Evolutionary conservation across 2,329 filamentous ascomycete genomes (phyloP).

Genomic region (Pezicula radicicola): DNA sequence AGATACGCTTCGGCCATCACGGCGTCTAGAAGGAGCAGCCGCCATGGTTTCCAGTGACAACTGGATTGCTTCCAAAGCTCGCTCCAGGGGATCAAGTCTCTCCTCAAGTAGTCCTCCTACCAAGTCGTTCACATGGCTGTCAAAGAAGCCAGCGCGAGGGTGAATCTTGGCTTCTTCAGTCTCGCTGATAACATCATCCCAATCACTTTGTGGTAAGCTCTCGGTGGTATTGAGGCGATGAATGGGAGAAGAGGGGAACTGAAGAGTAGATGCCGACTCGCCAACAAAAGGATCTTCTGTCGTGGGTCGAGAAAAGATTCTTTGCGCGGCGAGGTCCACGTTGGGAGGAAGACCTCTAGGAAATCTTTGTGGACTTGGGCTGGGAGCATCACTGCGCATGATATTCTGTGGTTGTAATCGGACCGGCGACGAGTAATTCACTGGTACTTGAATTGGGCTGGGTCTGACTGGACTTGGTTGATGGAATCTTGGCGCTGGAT

Average conservation of each 20-base stretch:
- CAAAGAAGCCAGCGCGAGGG: slow-evolving; percentile 82
- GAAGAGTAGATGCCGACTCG: slow-evolving; percentile 34
- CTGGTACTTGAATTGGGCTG: slow-evolving; percentile 32
- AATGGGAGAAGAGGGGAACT: slow-evolving; percentile 53
- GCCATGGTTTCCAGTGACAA: slow-evolving; percentile 60
- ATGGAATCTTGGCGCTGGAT: slow-evolving; percentile 40
- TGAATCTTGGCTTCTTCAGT: slow-evolving; percentile 82
- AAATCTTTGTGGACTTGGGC: slow-evolving; percentile 64
- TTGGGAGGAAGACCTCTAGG: slow-evolving; percentile 24
- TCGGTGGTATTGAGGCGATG: slow-evolving; percentile 61
- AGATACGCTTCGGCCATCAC: slow-evolving; percentile 63
- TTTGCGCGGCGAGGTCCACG: slow-evolving; percentile 40
- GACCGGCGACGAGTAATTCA: slow-evolving; percentile 47
- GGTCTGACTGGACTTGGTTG: slow-evolving; percentile 39
- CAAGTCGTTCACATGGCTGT: slow-evolving; percentile 82
- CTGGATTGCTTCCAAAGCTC: slow-evolving; percentile 73
- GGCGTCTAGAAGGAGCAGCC: slow-evolving; percentile 51
- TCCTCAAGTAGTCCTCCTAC: slow-evolving; percentile 75
- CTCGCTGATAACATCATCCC: slow-evolving; percentile 83
- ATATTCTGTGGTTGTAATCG: slow-evolving; percentile 49
- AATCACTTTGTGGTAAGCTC: slow-evolving; percentile 76
- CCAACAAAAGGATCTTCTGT: slow-evolving; percentile 30
- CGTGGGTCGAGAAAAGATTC: slow-evolving; percentile 45
- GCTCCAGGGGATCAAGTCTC: slow-evolving; percentile 77
- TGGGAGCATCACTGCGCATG: slow-evolving; percentile 67